These are phyloP conservation scores for Cucurbita pepo DNA, from an alignment of 306 rosid genomes.

Conservation along the genomic window DNA sequence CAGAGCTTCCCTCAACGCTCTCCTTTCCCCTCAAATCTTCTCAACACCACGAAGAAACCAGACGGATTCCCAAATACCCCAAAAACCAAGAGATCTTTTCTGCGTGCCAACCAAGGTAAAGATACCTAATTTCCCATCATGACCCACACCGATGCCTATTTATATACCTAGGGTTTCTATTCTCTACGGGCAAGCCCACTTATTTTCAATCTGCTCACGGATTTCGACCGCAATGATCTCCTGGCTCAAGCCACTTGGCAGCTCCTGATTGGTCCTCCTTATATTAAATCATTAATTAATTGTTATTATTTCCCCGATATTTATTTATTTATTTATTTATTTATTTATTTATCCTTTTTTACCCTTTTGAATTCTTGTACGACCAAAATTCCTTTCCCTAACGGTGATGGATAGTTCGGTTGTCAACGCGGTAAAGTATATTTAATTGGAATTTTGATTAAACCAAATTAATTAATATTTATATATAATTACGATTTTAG, in stretches of 20 bases:
- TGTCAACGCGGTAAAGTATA: neutral
- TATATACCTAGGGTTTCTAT: neutral
- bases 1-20: slow-evolving; percentile 38
- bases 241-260: neutral
- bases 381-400: neutral
- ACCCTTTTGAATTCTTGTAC: neutral
- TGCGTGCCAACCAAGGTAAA: slow-evolving; percentile 9
- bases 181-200: neutral
- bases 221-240: neutral
- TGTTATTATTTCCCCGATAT: neutral
- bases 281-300: neutral
- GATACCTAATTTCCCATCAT: neutral
- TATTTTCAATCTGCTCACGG: neutral
- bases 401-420: neutral
- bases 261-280: neutral
- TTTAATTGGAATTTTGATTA: neutral
- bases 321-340: neutral
- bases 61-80: neutral
- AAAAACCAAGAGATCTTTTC: slow-evolving; percentile 1
- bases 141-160: neutral
- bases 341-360: neutral
- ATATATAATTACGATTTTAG: neutral
- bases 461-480: neutral
- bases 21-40: neutral
- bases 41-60: neutral